These are phyloP conservation scores for Cercospora zeae-maydis DNA, from an alignment of 2,329 filamentous ascomycete species.

Conservation along the genomic window DNA sequence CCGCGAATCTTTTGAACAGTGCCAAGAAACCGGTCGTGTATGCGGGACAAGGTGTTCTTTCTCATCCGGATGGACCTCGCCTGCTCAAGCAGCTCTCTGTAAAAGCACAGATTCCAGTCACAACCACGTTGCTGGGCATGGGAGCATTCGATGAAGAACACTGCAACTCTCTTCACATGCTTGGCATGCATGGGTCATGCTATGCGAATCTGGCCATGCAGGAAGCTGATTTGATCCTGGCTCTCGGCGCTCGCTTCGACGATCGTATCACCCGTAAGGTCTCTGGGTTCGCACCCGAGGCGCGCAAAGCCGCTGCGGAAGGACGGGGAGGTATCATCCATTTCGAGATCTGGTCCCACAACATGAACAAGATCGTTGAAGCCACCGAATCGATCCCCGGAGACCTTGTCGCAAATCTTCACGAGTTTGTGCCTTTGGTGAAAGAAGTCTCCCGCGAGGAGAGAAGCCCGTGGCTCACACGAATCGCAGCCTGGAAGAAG, in stretches of 20 bases:
- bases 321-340: slow-evolving; percentile 89
- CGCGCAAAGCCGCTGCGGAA: slow-evolving; percentile 77
- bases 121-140: background rate
- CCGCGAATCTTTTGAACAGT: background rate
- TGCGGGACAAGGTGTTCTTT: background rate
- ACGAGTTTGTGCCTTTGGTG: background rate
- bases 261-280: slow-evolving; percentile 84
- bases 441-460: background rate
- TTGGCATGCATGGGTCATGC: slow-evolving; percentile 94
- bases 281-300: slow-evolving; percentile 80
- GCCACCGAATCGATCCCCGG: slow-evolving; percentile 92
- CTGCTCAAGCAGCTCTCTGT: background rate
- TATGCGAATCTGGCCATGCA: slow-evolving; percentile 99
- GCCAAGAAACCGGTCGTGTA: background rate
- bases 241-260: slow-evolving; percentile 87
- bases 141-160: slow-evolving; percentile 38
- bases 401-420: slow-evolving; percentile 66
- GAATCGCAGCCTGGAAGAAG: background rate
- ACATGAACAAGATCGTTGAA: slow-evolving; percentile 99
- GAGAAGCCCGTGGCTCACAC: background rate
- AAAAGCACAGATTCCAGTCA: background rate
- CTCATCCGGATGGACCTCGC: background rate
- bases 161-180: slow-evolving; percentile 91
- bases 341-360: slow-evolving; percentile 98
- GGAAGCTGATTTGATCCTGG: slow-evolving; percentile 90